Base-by-base conservation (phyloP, 805 yeast species). In the Kodamaea neixiangensis region DNA sequence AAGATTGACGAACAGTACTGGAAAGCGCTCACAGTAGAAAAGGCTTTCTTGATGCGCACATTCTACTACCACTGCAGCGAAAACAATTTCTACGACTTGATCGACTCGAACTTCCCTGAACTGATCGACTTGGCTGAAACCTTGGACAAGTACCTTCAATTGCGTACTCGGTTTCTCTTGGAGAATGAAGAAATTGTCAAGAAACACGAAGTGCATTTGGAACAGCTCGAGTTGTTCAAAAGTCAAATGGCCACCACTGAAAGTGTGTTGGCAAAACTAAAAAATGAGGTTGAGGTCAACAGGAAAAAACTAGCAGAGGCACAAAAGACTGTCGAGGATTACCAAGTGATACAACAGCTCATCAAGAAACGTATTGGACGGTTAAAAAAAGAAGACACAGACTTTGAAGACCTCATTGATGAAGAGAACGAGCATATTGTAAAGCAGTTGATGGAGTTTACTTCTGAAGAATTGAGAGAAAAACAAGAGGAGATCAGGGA, bases 81-180 rank as follows among this genome's bases (percentile, higher is more conserved):
- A 15, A 73, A 81, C 53, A 72, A 78, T 17, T 64, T 80, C 46
- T 64, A 66, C 37, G 86, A 82, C 17, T 66, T 79, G 7, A 72
- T 89, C 21, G 96, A 90, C 44, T 73, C 74, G 13, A 81, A 79
- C 56, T 86, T 86, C 65, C 97, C 97, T 0, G 97, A 89, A 54
- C 81, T 94, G 3, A 78, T 90, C 1, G 83, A 77, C 47, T 75
- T 91, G 50, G 87, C 96, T 0, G 77, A 76, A 17, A 68, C 79
- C 9, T 65, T 91, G 19, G 76, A 77, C 39, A 74, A 71, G 25
- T 87, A 87, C 60, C 69, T 90, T 40, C 72, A 75, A 37, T 70
- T 76, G 48, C 71, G 91, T 53, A 54, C 53, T 2, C 44, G 59
- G 2, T 54, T 62, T 35, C 53, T 69, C 14, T 55, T 52, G 11